Evolutionary conservation across 192 early-diverging fungal species (phyloP), one percentile per base, ranked within the genome.

Genomic region (Gigaspora rosea): DNA sequence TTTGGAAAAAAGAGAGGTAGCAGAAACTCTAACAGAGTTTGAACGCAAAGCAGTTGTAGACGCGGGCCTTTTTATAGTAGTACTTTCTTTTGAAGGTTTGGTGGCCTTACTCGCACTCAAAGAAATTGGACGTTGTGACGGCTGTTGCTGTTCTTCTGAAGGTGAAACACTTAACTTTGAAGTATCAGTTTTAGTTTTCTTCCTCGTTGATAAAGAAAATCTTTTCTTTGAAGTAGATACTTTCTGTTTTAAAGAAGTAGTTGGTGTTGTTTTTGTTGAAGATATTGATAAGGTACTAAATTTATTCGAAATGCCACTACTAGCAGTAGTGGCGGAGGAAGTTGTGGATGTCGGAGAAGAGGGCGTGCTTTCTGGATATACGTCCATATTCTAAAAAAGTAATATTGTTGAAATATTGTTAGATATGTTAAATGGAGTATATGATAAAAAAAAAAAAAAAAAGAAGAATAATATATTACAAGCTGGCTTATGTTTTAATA

Each of bases 51-150:
- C 27, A n/a, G 48, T 20, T 71, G 22, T 35, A 22, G 48, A 52
- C n/a, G 70, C 15, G 15, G 70, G 11, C 16, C 27, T 71, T 71
- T 56, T 71, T 41, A 71, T 52, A 11, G 64, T 36, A 47, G 64
- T 41, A 54, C 52, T 27, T 18, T 22, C 27, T 27, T 52, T 9
- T 36, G 16, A 10, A 51, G 50, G n/a, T n/a, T 32, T 47, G 50
- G 20, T 22, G 33, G 49, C n/a, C 27, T 52, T 56, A 56, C 15
- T 71, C 8, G 35, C 27, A 35, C 8, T 4, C 15, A 71, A 5
- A 8, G 70, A 71, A 16, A 54, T 20, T 12, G 68, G 52, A 54
- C 50, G 52, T 32, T 56, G 33, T 11, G 47, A 70, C 13, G 41
- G 22, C n/a, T 47, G 22, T 16, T 36, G 22, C 41, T 47, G 22